Percentiles rank a stretch among this genome's conserved stretches.
Conservation (phyloP, 352 stramenopile species). For the Phytopythium helicoides region DNA sequence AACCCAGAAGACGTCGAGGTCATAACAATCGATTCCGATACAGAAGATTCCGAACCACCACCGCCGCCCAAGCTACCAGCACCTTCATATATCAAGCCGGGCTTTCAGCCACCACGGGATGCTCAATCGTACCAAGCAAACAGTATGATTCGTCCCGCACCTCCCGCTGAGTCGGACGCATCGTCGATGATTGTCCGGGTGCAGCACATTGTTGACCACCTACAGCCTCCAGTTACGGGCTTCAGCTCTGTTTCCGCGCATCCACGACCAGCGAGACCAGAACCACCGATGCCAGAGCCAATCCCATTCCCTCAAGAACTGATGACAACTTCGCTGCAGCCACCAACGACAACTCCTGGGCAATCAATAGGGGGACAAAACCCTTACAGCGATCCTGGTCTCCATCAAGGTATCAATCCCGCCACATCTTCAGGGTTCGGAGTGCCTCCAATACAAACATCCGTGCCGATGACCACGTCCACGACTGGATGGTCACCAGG, state of each 20-base stretch:
- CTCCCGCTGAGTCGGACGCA: background rate
- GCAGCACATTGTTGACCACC: background rate
- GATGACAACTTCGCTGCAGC: background rate
- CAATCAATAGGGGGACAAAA: background rate
- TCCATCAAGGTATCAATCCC: too few relatives aligned
- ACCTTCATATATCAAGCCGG: background rate
- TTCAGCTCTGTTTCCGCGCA: too few relatives aligned
- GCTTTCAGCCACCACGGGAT: background rate
- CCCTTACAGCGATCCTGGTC: background rate
- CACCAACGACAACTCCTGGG: too few relatives aligned
- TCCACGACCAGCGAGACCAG: constrained; percentile 1
- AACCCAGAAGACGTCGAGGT: constrained; percentile 33
- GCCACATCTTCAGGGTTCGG: background rate
- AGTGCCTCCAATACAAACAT: constrained; percentile 1
- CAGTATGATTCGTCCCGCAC: background rate
- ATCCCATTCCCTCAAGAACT: constrained; percentile 18
- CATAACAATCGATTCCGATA: constrained; percentile 54
- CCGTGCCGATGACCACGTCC: background rate
- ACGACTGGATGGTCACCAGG: constrained; percentile 1
- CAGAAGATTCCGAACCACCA: constrained; percentile 8
- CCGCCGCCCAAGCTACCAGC: background rate
- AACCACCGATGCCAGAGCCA: constrained; percentile 13
- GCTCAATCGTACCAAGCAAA: background rate
- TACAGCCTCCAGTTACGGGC: constrained; percentile 1
- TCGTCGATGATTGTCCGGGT: too few relatives aligned